A percentile compares a stretch with the other conserved stretches of the same genome.
Evolutionary conservation across 768 basidiomycete species (phyloP).

Genomic region (Lanmaoa rubissima): DNA sequence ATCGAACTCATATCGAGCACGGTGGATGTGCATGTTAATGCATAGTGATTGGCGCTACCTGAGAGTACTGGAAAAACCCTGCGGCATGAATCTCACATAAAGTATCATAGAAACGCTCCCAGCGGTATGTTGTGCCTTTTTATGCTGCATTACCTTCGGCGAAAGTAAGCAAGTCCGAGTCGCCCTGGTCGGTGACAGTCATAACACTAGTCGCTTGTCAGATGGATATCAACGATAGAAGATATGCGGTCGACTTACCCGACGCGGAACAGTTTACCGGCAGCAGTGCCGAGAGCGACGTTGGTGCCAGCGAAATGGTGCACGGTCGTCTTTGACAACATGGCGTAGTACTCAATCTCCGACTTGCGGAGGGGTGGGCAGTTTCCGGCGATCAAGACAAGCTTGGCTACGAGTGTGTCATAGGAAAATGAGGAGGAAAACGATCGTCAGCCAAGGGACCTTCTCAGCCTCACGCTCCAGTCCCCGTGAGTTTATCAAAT

Average conservation of each 20-base stretch:
- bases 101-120: slow-evolving; percentile 2
- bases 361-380: slow-evolving; percentile 99
- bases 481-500: slow-evolving; percentile 63
- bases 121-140: slow-evolving; percentile 18
- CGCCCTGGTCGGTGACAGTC: slow-evolving; percentile 94
- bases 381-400: slow-evolving; percentile 97
- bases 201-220: slow-evolving; percentile 66
- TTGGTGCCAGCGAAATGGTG: slow-evolving; percentile 99
- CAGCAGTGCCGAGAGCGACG: slow-evolving; percentile 97
- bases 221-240: not conserved
- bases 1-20: not conserved
- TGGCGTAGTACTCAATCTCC: slow-evolving; percentile 99
- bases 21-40: not conserved
- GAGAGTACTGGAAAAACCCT: not conserved
- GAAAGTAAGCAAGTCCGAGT: slow-evolving; percentile 90
- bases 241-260: slow-evolving; percentile 52
- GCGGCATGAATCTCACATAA: not conserved
- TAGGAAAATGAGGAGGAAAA: slow-evolving; percentile 24
- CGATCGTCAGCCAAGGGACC: slow-evolving; percentile 81
- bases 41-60: slow-evolving; percentile 1
- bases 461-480: slow-evolving; percentile 99
- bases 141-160: slow-evolving; percentile 72
- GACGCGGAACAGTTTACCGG: slow-evolving; percentile 98
- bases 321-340: slow-evolving; percentile 98
- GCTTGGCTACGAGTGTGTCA: slow-evolving; percentile 68